Evolutionary conservation across 768 basidiomycete genomes (phyloP), one percentile per base, ranked within the genome.

Genomic region (Mycena latifolia): DNA sequence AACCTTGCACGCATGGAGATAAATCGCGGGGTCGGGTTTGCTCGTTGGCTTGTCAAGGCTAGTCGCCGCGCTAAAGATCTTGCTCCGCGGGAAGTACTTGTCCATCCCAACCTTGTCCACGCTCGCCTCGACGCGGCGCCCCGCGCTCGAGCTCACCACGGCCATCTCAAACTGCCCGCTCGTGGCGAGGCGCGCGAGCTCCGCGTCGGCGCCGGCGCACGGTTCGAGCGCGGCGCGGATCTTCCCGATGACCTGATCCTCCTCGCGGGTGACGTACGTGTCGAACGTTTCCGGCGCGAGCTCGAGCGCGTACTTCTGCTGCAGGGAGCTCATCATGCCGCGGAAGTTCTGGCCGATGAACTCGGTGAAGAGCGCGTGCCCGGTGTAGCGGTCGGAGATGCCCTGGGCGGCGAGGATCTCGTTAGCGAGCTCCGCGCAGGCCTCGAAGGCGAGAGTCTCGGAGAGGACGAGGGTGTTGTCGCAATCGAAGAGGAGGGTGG

Each of bases 161-260:
- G 71, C 73, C 52, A 74, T 25, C 22, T 60, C 62, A 31, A 68
- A 74, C 37, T 57, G 61, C 39, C 54, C 63, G 24, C 18, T 31
- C 17, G 43, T 33, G 5, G 60, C 63, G 20, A 74, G 63, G 14
- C 41, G 56, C 35, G 60, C 67, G 20, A 74, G 52, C 27, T 57
- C 63, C 22, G 48, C 27, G 29, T 66, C 70, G 1, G 41, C 73
- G 25, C 73, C 73, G 10, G 29, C 59, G 51, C 73, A 74, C 5
- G 73, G 72, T 27, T 82, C 79, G 68, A 84, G 76, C 73, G 77
- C 79, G 69, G 81, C 83, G 69, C 80, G 80, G 77, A 88, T 79
- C 79, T 87, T 88, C 52, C 81, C 84, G 52, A 91, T 82, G 55
- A 91, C 85, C 77, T 88, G 87, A 62, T 83, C 88, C 35, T 72